A percentile compares a stretch with the other conserved stretches of the same genome.
These are phyloP conservation scores for Exophiala phaeomuriformis DNA, from an alignment of 2,329 filamentous ascomycete species.

Conservation along the genomic window DNA sequence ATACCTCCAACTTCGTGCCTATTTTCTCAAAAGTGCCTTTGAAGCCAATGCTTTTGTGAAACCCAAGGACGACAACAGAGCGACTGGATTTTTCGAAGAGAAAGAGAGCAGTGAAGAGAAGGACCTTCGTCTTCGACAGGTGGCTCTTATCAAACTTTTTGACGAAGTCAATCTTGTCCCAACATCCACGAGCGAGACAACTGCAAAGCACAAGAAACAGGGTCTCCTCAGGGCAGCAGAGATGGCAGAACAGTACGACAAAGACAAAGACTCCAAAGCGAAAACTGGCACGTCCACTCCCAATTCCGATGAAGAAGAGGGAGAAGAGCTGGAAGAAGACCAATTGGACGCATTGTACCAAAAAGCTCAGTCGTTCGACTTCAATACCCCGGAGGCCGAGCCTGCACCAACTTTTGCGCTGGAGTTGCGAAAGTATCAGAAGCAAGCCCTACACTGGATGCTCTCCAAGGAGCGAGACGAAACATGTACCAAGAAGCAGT, in stretches of 20 bases:
- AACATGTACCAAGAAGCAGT: slow-evolving; percentile 61
- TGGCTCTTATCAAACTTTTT: slow-evolving; percentile 80
- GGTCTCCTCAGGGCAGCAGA: slow-evolving; percentile 82
- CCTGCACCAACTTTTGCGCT: slow-evolving; percentile 75
- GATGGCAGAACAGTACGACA: slow-evolving; percentile 66
- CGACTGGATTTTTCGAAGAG: slow-evolving; percentile 69
- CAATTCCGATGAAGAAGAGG: slow-evolving; percentile 66
- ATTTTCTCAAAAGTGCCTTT: slow-evolving; percentile 67
- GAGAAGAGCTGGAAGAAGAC: slow-evolving; percentile 85
- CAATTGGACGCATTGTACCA: slow-evolving; percentile 90
- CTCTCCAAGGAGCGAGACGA: slow-evolving; percentile 81
- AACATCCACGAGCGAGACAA: slow-evolving; percentile 62
- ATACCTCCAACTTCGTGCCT: slow-evolving; percentile 81
- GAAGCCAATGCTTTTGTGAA: slow-evolving; percentile 55
- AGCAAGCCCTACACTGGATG: slow-evolving; percentile 95
- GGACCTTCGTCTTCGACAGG: slow-evolving; percentile 71
- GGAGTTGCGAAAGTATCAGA: slow-evolving; percentile 84
- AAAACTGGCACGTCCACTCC: slow-evolving; percentile 49
- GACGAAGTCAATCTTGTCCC: slow-evolving; percentile 81
- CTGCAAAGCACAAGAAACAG: slow-evolving; percentile 72
- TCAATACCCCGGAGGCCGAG: slow-evolving; percentile 78
- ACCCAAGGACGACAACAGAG: slow-evolving; percentile 61
- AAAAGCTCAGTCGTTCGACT: slow-evolving; percentile 96
- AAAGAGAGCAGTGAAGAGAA: slow-evolving; percentile 82
- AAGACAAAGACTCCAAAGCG: slow-evolving; percentile 43